Evolutionary conservation across 306 rosid species (phyloP), one percentile per base, ranked within the genome.

Genomic region (Betula pendula): DNA sequence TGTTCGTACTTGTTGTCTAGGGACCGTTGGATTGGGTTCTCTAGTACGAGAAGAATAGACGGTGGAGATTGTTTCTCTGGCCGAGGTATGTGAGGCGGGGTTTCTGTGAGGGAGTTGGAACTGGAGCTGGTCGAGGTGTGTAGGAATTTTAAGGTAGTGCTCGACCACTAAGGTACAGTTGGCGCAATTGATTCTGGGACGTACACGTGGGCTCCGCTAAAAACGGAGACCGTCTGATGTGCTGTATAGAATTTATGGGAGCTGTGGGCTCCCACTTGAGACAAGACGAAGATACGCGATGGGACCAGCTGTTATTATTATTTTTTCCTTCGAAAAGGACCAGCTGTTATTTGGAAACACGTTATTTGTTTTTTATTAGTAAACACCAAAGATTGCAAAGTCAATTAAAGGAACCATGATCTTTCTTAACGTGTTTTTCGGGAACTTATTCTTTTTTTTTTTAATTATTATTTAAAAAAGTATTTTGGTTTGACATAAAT

Each of bases 51-150:
- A 45, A 50, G 3, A 77, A 71, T 79, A 0, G 12, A 75, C 5
- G 86, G 83, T 79, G 17, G 43, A 67, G 22, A 65, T 79, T 27
- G 38, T 59, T 59, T 59, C 8, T 27, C 1, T 14, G 8, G 49
- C 49, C 45, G 33, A 29, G 33, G 33, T 29, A 29, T 29, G 33
- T 29, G 33, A 29, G 33, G n/a, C n/a, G n/a, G n/a, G 40, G 40
- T 3, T 35, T 35, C 40, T 35, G 40, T 11, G 48, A 59, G n/a
- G 13, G 27, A 75, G 38, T 43, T 40, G 72, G 15, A 74, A 49
- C 33, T 49, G 31, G 63, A 48, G 45, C 31, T 68, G 67, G 73
- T 63, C 52, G 65, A 59, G 73, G 48, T 40, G 31, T 35, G 22
- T 27, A 9, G 55, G 13, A 38, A 6, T 19, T 8, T n/a, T 25